Percentiles rank a stretch among this genome's conserved stretches.
phyloP scores from a whole-genome alignment of 2,329 filamentous ascomycete genomes.

The Paraphaeosphaeria sporulosa region DNA sequence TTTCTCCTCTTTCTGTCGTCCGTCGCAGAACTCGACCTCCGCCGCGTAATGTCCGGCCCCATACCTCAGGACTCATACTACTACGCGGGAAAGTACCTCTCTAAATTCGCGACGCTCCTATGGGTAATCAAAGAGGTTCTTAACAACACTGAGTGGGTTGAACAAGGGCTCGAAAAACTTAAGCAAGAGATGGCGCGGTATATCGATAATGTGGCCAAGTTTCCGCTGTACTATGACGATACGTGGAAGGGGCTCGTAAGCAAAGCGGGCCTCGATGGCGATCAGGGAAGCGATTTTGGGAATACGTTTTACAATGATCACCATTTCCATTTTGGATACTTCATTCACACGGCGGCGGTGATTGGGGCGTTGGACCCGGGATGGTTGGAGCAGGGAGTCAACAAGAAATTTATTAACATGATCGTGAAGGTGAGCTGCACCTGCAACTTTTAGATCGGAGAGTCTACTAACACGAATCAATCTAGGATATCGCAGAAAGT shows the following conservation, averaged over 20 bases:
- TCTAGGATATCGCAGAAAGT: slow-evolving; percentile 78
- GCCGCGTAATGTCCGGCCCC: slow-evolving; percentile 76
- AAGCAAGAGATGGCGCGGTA: slow-evolving; percentile 59
- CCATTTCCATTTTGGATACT: slow-evolving; percentile 78
- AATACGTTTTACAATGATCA: slow-evolving; percentile 79
- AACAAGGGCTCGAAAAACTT: slow-evolving; percentile 58
- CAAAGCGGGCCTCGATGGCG: slow-evolving; percentile 72
- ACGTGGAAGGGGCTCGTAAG: slow-evolving; percentile 85
- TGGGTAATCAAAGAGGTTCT: slow-evolving; percentile 63
- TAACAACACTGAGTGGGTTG: slow-evolving; percentile 60
- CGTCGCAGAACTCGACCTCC: slow-evolving; percentile 75
- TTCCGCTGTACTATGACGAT: slow-evolving; percentile 63
- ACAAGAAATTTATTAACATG: slow-evolving; percentile 66
- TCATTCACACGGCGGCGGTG: slow-evolving; percentile 84
- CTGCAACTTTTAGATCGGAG: too few relatives aligned
- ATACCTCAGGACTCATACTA: slow-evolving; percentile 88
- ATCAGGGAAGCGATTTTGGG: slow-evolving; percentile 82
- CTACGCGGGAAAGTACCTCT: slow-evolving; percentile 74
- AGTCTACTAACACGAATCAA: not conserved
- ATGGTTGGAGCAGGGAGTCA: slow-evolving; percentile 70
- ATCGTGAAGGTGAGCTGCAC: not conserved
- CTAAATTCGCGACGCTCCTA: slow-evolving; percentile 53
- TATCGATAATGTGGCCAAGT: slow-evolving; percentile 54
- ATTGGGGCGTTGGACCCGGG: slow-evolving; percentile 79
- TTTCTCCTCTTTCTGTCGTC: slow-evolving; percentile 67